Percentiles rank a stretch among this genome's conserved stretches.
Conservation (phyloP, 1,284 basidiomycete genomes). For the Ustilago shanxiensis region DNA sequence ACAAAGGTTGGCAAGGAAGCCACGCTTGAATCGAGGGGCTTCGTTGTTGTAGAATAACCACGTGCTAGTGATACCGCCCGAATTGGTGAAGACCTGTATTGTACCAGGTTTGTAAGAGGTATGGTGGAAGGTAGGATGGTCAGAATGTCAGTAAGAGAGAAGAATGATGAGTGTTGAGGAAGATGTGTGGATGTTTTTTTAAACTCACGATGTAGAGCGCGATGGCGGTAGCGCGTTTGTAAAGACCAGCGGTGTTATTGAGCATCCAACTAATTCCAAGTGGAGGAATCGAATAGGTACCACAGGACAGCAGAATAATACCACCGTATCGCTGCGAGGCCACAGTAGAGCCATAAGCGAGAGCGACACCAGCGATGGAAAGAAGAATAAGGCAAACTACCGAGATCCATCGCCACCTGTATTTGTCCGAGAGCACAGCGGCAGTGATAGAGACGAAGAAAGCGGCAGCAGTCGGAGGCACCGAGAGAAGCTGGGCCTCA, state of each 20-base stretch:
- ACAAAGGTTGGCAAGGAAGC: slow-evolving; percentile 57
- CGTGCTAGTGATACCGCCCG: slow-evolving; percentile 52
- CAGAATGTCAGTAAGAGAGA: no score
- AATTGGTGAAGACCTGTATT: slow-evolving; percentile 48
- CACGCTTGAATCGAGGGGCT: slow-evolving; percentile 47
- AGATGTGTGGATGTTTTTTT: no score
- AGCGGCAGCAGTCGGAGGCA: slow-evolving; percentile 58
- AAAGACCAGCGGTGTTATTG: slow-evolving; percentile 54
- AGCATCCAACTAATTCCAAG: slow-evolving; percentile 56
- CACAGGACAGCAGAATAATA: slow-evolving; percentile 55
- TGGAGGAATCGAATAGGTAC: slow-evolving; percentile 51
- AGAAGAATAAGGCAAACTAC: slow-evolving; percentile 46
- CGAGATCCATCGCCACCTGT: slow-evolving; percentile 49
- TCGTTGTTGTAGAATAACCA: slow-evolving; percentile 60
- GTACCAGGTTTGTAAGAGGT: no score
- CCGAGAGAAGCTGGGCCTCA: slow-evolving; percentile 59
- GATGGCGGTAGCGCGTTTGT: slow-evolving; percentile 61
- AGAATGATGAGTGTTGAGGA: no score
- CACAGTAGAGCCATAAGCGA: slow-evolving; percentile 49
- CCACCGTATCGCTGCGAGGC: slow-evolving; percentile 55
- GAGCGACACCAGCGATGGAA: slow-evolving; percentile 50
- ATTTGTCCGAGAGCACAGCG: slow-evolving; percentile 59
- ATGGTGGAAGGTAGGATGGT: no score
- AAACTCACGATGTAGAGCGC: slow-evolving; percentile 49
- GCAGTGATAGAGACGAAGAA: slow-evolving; percentile 57